These are phyloP conservation scores for Erigeron philadelphicus DNA, from an alignment of 140 eudicot species.

Conservation along the genomic window DNA sequence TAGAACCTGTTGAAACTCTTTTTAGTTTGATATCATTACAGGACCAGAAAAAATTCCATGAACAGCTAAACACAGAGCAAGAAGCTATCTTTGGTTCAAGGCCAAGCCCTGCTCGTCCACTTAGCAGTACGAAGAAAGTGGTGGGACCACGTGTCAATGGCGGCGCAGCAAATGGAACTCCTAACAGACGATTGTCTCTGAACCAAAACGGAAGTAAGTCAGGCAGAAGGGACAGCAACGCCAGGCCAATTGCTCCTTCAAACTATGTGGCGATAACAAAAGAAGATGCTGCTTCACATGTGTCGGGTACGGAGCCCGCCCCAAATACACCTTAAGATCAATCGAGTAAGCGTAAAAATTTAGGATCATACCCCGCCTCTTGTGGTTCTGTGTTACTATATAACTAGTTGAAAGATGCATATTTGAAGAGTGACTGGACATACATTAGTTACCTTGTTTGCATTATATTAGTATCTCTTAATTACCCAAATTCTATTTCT, in stretches of 20 bases:
- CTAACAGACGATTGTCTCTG: conserved; percentile 65
- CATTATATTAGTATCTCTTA: conserved; percentile 18
- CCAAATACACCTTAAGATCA: conserved; percentile 52
- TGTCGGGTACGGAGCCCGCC: conserved; percentile 51
- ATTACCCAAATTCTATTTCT: neutral
- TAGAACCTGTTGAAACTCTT: neutral
- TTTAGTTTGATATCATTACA: conserved; percentile 26
- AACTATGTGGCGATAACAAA: conserved; percentile 76
- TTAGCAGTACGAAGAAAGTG: conserved; percentile 57
- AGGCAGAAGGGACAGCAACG: conserved; percentile 52
- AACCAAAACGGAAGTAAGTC: conserved; percentile 70
- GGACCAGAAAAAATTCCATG: conserved; percentile 94
- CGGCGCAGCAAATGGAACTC: conserved; percentile 50
- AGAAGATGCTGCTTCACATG: conserved; percentile 70
- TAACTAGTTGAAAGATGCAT: conserved; percentile 24
- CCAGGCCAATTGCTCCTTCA: conserved; percentile 64
- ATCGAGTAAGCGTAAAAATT: conserved; percentile 11
- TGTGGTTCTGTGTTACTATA: conserved; percentile 21
- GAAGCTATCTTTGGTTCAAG: conserved; percentile 62
- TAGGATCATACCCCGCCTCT: conserved; percentile 23
- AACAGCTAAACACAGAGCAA: conserved; percentile 68
- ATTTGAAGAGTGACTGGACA: conserved; percentile 2
- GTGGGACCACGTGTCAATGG: conserved; percentile 62
- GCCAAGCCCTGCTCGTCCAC: conserved; percentile 85
- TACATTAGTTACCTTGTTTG: conserved; percentile 25